Evolutionary conservation across 176 grass and related monocot species (phyloP), one percentile per base, ranked within the genome.

Genomic region (Musa beccarii): DNA sequence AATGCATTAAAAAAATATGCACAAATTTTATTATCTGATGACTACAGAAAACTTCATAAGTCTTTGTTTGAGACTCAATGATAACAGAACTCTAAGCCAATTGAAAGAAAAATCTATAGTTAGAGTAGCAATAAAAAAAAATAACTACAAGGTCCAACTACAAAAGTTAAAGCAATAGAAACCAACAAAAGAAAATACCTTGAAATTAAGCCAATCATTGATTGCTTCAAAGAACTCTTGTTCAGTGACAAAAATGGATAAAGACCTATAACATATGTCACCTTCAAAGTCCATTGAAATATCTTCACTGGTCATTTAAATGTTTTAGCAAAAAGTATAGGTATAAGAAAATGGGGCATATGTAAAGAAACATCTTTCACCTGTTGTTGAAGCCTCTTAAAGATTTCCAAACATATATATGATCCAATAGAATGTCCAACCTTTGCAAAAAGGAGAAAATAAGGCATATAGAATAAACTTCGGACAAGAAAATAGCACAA

Each of bases 341-440:
- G 57, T 83, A 68, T 68, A 11, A 43, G 80, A 68, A 54, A 66
- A 10, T 28, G 50, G 9, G 1, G 66, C 19, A 63, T 23, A 53
- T 74, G 21, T n/a, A 54, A 8, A 1, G 16, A 54, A 57, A 1
- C 9, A 54, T 53, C 16, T 29, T 22, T 56, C 50, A 93, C 93
- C 93, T 90, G 89, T 50, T 87, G 84, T 53, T 84, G 90, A 70
- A 89, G 63, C 66, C 84, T 89, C 69, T 93, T 92, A 61, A 92
- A 97, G 75, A 93, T 78, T 83, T 97, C 86, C 71, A 97, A 54
- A 69, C 83, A 80, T 80, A 97, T 90, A 75, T 90, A 90, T 7
- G 88, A 82, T 68, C 93, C 93, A 87, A 97, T 97, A 29, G 93
- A 97, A 89, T 97, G 93, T 1, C 93, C 93, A 85, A 93, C 89